These are phyloP conservation scores for Lichtheimia corymbifera DNA, from an alignment of 371 early-diverging fungal genomes.

Conservation along the genomic window DNA sequence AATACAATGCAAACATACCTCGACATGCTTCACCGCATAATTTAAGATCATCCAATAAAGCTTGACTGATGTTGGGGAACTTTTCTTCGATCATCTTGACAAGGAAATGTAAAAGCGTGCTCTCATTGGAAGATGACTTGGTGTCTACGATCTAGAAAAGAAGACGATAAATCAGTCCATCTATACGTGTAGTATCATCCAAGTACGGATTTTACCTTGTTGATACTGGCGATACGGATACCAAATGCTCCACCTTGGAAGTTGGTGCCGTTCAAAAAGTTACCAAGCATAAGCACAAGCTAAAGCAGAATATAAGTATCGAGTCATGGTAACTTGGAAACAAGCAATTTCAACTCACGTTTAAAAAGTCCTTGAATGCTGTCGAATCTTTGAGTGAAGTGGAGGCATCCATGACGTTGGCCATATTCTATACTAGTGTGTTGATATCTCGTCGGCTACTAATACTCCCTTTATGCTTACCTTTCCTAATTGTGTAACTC, in stretches of 20 bases:
- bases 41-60: conserved; percentile 68
- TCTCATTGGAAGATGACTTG: conserved; percentile 67
- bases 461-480: conserved; percentile 29
- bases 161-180: background rate
- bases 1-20: conserved; percentile 44
- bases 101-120: conserved; percentile 81
- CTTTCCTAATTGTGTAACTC: conserved; percentile 65
- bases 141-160: conserved; percentile 73
- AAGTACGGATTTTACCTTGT: conserved; percentile 54
- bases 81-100: conserved; percentile 69
- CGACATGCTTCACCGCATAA: conserved; percentile 76
- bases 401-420: conserved; percentile 58
- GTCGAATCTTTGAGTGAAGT: conserved; percentile 53
- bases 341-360: conserved; percentile 33
- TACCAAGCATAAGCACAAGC: conserved; percentile 86
- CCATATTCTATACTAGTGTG: conserved; percentile 38
- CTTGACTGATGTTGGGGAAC: conserved; percentile 58
- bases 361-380: conserved; percentile 52
- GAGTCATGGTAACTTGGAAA: background rate
- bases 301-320: conserved; percentile 30
- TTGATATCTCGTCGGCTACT: background rate
- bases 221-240: conserved; percentile 85
- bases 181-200: background rate
- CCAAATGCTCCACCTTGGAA: conserved; percentile 93
- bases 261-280: conserved; percentile 88